Evolutionary conservation across 768 basidiomycete genomes (phyloP), one percentile per base, ranked within the genome.

Genomic region (Cyclocybe aegerita): DNA sequence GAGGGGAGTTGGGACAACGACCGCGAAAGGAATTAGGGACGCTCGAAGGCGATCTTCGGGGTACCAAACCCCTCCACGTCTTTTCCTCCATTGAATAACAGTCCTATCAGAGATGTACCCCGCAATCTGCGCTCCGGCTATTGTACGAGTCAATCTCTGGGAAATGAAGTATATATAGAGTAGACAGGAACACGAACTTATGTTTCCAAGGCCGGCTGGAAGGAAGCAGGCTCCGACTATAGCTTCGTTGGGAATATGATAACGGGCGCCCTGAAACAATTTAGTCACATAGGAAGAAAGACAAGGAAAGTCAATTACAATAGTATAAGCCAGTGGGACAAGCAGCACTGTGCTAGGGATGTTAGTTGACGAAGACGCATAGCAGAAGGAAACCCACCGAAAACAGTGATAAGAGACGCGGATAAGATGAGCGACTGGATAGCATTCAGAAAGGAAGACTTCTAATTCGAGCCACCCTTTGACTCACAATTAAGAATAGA

Each of bases 41-140:
- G 74, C 83, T 1, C 81, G 74, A 17, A 88, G 72, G 4, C 86
- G 79, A 55, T 86, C 88, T 62, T 90, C 86, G 0, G 86, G 86
- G 38, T 80, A 76, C 83, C 82, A 86, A 1, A 69, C 57, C 0
- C 84, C 85, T 0, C 73, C 73, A 16, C 85, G 77, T 4, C 67
- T 61, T 40, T 71, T 65, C 11, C 75, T 75, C 67, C 79, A 83
- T 36, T 59, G 61, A 12, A 75, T 66, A 16, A 90, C 69, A 0
- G 76, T 65, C 23, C 56, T 52, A 61, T 89, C 88, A 0, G 87
- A 87, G 0, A 86, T 52, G n/a, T 54, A 52, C 3, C 59, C 59
- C 5, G 53, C 52, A 11, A 53, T 9, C n/a, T 45, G 48, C n/a
- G 56, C 54, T 33, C 56, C 57, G 16, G 54, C 59, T 61, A 31